Evolutionary conservation across 1,139 yeast species (phyloP).

Genomic region (Arxiozyma telluris): DNA sequence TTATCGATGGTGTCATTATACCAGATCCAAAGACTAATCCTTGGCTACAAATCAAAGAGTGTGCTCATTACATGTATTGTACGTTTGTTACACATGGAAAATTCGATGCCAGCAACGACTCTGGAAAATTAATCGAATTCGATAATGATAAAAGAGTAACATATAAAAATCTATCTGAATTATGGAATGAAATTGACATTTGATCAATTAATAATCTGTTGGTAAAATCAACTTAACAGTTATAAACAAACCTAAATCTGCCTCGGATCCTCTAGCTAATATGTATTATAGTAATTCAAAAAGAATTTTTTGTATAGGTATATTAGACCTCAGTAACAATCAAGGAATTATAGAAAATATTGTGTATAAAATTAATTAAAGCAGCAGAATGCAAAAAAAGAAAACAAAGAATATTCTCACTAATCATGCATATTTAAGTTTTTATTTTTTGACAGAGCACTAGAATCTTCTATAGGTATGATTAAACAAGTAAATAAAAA

Average conservation of each 20-base stretch:
- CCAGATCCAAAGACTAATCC: conserved; percentile 13
- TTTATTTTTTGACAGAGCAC: neutral
- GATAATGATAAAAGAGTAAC: conserved; percentile 6
- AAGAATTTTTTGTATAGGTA: neutral
- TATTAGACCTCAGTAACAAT: neutral
- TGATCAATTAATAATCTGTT: neutral
- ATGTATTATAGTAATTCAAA: too few relatives aligned
- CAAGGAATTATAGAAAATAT: too few relatives aligned
- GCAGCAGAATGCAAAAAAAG: neutral
- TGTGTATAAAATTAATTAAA: too few relatives aligned
- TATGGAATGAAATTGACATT: conserved; percentile 16
- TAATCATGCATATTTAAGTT: neutral
- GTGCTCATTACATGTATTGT: conserved; percentile 27
- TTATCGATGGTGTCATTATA: conserved; percentile 14
- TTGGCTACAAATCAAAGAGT: conserved; percentile 27
- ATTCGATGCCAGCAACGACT: conserved; percentile 4
- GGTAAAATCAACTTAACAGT: neutral
- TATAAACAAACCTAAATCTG: neutral
- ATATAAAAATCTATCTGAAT: conserved; percentile 12
- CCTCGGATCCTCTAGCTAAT: neutral
- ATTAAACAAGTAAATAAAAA: neutral
- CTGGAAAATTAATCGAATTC: conserved; percentile 16
- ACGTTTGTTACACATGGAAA: conserved; percentile 13
- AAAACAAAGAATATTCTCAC: neutral
- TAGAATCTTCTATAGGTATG: too few relatives aligned